Base-by-base conservation (phyloP, 2,329 filamentous ascomycete genomes). In the Fusarium sp. region DNA sequence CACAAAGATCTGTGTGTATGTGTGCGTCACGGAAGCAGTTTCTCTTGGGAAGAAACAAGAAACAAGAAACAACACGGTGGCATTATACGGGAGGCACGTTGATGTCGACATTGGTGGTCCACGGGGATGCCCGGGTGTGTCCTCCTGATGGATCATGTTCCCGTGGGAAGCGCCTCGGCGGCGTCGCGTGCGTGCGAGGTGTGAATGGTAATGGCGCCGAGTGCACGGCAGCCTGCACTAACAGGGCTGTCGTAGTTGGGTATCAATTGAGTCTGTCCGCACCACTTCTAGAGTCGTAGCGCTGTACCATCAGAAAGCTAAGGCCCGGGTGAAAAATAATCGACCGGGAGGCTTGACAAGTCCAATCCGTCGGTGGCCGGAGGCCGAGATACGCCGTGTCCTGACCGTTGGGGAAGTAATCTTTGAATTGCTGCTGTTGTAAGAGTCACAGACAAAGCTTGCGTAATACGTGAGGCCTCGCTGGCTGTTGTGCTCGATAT, bases 391-490 rank as follows among this genome's bases (percentile, higher is more conserved):
- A 64, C 60, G 33, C 43, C 61, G 68, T 41, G n/a, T 22, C 20
- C n/a, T 52, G 33, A 52, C 29, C 48, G 64, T 71, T 68, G 64
- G 68, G 52, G 61, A 60, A 64, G 31, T 20, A 33, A 65, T 62
- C 37, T 41, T 27, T 39, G 13, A 52, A 20, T 33, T 63, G 45
- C 64, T 45, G 56, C 14, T 45, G 27, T 59, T 39, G 60, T 50
- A 69, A 66, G 74, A 78, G 72, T 75, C 76, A 73, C 61, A 74
- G 48, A 52, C 48, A 52, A n/a, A 52, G 69, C 71, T 75, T 78
- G 76, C 74, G 69, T 77, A 75, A 77, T 72, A 64, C 50, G 72
- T 59, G 72, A 75, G 72, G 73, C 69, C 73, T 75, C 72, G 59
- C 63, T 67, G 72, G 63, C 14, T 69, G 52, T 63, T 69, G 64